These are phyloP conservation scores for Wilhelminamyces savonicus DNA, from an alignment of 805 yeast species.

Conservation along the genomic window DNA sequence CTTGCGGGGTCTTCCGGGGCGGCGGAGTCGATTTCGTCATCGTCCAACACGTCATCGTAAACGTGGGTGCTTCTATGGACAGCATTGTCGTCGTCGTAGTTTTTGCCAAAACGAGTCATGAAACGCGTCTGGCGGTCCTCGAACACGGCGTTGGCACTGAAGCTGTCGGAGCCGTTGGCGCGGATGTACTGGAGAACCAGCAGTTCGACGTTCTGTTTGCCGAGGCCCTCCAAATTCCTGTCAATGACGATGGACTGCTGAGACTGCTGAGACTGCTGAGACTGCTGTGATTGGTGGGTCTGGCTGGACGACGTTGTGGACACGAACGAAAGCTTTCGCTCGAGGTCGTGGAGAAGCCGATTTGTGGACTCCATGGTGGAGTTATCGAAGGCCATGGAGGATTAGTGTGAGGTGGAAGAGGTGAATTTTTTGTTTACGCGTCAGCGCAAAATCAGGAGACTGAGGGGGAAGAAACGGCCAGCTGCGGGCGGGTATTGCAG, in stretches of 20 bases:
- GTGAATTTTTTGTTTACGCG: too few relatives aligned
- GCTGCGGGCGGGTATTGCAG: too few relatives aligned
- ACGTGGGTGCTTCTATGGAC: neutral
- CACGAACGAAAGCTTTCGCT: conserved; percentile 26
- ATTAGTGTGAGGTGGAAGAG: too few relatives aligned
- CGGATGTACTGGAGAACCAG: conserved; percentile 30
- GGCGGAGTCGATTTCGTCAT: conserved; percentile 2
- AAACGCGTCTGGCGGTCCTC: conserved; percentile 28
- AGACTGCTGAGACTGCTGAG: conserved; percentile 14
- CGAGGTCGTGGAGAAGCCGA: conserved; percentile 22
- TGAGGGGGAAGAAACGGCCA: too few relatives aligned
- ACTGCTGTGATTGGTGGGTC: conserved; percentile 12
- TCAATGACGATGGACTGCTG: conserved; percentile 10
- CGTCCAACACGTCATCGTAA: neutral
- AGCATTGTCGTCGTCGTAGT: conserved; percentile 14
- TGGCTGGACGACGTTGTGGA: conserved; percentile 24
- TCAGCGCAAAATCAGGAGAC: too few relatives aligned
- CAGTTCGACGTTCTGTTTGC: conserved; percentile 23
- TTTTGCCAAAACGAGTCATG: conserved; percentile 22
- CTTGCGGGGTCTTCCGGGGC: neutral
- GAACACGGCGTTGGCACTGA: conserved; percentile 31
- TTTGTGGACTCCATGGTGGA: conserved; percentile 17
- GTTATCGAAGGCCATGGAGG: neutral
- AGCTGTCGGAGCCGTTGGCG: conserved; percentile 14
- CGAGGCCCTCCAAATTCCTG: conserved; percentile 12